Evolutionary conservation across 2,329 filamentous ascomycete species (phyloP).

Genomic region (Lasiodiplodia citricola): DNA sequence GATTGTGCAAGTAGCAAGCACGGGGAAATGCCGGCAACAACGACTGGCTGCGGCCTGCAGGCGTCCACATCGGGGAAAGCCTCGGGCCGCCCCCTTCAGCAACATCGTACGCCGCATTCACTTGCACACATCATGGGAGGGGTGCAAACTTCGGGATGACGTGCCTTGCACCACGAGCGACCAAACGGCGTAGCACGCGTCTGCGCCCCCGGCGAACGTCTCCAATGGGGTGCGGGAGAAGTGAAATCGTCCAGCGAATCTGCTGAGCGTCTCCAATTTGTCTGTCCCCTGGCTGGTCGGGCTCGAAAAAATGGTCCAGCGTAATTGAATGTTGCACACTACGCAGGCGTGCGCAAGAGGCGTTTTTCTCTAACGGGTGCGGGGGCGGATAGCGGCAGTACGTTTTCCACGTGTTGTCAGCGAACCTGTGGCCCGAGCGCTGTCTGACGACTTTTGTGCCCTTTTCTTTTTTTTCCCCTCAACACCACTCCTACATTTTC

Average conservation of each 20-base stretch:
- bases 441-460: too few relatives aligned
- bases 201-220: too few relatives aligned
- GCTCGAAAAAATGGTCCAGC: background rate
- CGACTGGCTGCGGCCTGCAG: background rate
- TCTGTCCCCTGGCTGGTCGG: background rate
- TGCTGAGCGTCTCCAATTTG: background rate
- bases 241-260: too few relatives aligned
- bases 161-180: too few relatives aligned
- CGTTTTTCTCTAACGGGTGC: background rate
- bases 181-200: too few relatives aligned
- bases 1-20: too few relatives aligned
- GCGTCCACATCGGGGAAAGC: background rate
- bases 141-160: too few relatives aligned
- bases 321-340: background rate
- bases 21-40: too few relatives aligned
- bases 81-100: background rate
- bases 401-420: background rate
- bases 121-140: constrained; percentile 10
- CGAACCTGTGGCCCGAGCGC: background rate
- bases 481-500: too few relatives aligned
- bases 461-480: too few relatives aligned
- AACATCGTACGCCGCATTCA: constrained; percentile 12
- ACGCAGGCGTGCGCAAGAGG: background rate
- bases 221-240: too few relatives aligned
- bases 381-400: background rate